Evolutionary conservation across 2,329 filamentous ascomycete genomes (phyloP).

Genomic region (Fusarium guadeloupense): DNA sequence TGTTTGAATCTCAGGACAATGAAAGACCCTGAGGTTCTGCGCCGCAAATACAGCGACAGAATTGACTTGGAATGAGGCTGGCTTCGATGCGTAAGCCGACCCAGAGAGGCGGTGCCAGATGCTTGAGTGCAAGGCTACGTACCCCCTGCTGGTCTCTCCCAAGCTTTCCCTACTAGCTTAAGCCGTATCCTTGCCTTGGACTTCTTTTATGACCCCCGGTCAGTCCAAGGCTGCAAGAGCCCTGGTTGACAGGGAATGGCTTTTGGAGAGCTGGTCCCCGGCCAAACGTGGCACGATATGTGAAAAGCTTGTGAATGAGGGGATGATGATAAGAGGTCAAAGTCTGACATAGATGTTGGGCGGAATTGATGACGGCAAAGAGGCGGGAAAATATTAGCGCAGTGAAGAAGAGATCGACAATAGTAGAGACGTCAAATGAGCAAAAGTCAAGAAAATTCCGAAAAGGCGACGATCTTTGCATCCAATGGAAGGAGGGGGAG

Average conservation of each 20-base stretch:
- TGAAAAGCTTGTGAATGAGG: slow-evolving; percentile 17
- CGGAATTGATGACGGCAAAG: neutral
- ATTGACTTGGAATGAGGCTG: slow-evolving; percentile 21
- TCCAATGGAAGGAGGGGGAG: slow-evolving; percentile 27
- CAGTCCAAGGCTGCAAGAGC: slow-evolving; percentile 17
- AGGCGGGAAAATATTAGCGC: neutral
- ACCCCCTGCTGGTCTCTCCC: slow-evolving; percentile 31
- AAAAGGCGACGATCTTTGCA: slow-evolving; percentile 26
- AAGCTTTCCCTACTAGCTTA: slow-evolving; percentile 12
- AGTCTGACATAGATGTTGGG: slow-evolving; percentile 2
- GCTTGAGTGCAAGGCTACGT: slow-evolving; percentile 31
- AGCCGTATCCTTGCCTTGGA: slow-evolving; percentile 19
- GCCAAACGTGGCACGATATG: slow-evolving; percentile 16
- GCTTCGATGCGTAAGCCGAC: slow-evolving; percentile 12
- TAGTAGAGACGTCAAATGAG: slow-evolving; percentile 24
- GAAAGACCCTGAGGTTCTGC: neutral
- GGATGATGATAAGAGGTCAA: slow-evolving; percentile 15
- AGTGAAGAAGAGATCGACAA: slow-evolving; percentile 3
- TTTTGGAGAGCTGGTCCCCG: slow-evolving; percentile 17
- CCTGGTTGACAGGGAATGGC: slow-evolving; percentile 18
- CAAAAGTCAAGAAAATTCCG: slow-evolving; percentile 4
- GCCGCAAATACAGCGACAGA: neutral
- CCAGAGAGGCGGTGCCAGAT: slow-evolving; percentile 37
- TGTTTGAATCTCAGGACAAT: slow-evolving; percentile 19
- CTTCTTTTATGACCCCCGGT: slow-evolving; percentile 11